phyloP scores from a whole-genome alignment of 2,329 filamentous ascomycete genomes.

The Botryotinia calthae region DNA sequence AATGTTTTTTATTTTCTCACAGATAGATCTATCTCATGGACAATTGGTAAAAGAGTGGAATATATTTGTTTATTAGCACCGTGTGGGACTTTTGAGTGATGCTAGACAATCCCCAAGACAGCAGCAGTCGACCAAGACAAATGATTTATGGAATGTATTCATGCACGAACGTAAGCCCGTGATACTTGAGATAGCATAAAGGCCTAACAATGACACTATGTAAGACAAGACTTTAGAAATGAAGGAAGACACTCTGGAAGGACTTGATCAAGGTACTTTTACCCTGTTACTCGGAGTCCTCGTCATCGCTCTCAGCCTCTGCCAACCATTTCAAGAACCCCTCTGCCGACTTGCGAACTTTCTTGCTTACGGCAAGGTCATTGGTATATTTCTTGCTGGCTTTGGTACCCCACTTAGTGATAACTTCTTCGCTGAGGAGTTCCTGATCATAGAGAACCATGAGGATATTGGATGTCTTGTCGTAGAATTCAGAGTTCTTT shows the following conservation, averaged over 20 bases:
- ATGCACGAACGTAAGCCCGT: not conserved
- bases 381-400: conserved; percentile 95
- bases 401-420: conserved; percentile 88
- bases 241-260: not conserved
- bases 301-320: conserved; percentile 74
- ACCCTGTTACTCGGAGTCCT: conserved; percentile 54
- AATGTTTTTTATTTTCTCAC: not conserved
- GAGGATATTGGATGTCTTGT: conserved; percentile 79
- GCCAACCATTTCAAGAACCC: conserved; percentile 93
- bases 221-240: not conserved
- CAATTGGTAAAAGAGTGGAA: not conserved
- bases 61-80: conserved; percentile 8
- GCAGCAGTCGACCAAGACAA: not conserved
- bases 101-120: conserved; percentile 4
- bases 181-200: not conserved
- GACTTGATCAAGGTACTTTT: not conserved
- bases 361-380: conserved; percentile 83
- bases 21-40: not conserved
- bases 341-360: conserved; percentile 91
- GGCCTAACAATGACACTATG: not conserved
- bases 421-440: conserved; percentile 80
- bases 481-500: conserved; percentile 74
- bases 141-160: not conserved
- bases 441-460: conserved; percentile 90
- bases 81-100: conserved; percentile 5